Evolutionary conservation across 2,329 filamentous ascomycete genomes (phyloP).

Genomic region (Pseudopithomyces chartarum): DNA sequence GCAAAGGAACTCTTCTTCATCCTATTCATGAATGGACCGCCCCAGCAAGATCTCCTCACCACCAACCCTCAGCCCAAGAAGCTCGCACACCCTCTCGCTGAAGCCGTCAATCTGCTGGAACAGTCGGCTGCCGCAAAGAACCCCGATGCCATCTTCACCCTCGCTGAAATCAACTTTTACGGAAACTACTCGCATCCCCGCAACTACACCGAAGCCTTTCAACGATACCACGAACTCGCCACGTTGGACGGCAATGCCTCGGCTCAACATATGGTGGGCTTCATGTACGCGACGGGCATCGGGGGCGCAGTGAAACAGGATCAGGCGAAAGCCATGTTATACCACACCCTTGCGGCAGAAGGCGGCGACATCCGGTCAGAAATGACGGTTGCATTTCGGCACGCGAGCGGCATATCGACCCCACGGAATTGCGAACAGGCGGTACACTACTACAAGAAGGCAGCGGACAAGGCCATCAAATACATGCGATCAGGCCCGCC

Average conservation of each 20-base stretch:
- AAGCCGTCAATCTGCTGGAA: conserved; percentile 64
- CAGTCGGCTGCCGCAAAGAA: conserved; percentile 63
- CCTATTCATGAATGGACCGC: conserved; percentile 68
- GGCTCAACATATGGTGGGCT: conserved; percentile 91
- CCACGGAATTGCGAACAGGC: conserved; percentile 85
- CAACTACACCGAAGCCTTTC: conserved; percentile 79
- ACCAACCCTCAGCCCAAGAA: conserved; percentile 45
- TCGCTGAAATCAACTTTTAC: conserved; percentile 96
- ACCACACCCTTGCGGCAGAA: conserved; percentile 91
- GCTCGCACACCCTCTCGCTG: conserved; percentile 57
- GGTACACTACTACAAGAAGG: conserved; percentile 86
- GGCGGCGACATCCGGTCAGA: conserved; percentile 82
- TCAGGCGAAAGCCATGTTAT: conserved; percentile 88
- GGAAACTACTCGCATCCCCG: conserved; percentile 89
- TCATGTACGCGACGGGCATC: conserved; percentile 94
- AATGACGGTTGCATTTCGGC: conserved; percentile 90
- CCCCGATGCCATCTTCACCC: conserved; percentile 83
- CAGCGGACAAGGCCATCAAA: conserved; percentile 88
- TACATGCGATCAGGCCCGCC: conserved; percentile 91
- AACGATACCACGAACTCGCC: conserved; percentile 79
- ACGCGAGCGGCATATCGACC: conserved; percentile 83
- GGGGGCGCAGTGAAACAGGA: conserved; percentile 80
- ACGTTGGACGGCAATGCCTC: conserved; percentile 81
- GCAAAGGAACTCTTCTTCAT: conserved; percentile 65
- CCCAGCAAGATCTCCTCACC: conserved; percentile 51